phyloP scores from a whole-genome alignment of 2,329 filamentous ascomycete species.

The Neocucurbitaria cava region DNA sequence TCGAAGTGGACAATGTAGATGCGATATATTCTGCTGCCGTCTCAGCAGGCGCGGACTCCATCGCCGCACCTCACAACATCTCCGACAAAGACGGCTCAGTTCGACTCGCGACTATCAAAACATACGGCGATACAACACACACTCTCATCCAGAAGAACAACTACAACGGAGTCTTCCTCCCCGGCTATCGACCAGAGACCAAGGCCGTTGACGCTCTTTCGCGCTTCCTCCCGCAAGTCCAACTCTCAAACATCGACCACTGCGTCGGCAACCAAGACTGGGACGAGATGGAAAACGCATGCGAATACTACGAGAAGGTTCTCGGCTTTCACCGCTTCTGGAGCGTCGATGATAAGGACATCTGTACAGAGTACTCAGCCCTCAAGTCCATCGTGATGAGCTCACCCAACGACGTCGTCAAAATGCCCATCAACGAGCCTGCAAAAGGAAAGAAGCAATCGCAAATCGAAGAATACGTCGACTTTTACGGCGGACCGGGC shows the following conservation, averaged over 20 bases:
- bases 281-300: slow-evolving; percentile 78
- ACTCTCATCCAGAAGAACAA: slow-evolving; percentile 77
- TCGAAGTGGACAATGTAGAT: slow-evolving; percentile 89
- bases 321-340: slow-evolving; percentile 97
- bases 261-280: slow-evolving; percentile 98
- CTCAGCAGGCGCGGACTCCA: slow-evolving; percentile 65
- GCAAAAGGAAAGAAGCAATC: slow-evolving; percentile 87
- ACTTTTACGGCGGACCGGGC: slow-evolving; percentile 87
- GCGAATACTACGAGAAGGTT: slow-evolving; percentile 80
- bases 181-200: slow-evolving; percentile 72
- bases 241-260: slow-evolving; percentile 80
- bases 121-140: slow-evolving; percentile 95
- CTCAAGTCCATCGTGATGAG: slow-evolving; percentile 91
- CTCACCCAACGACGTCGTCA: slow-evolving; percentile 82
- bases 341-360: slow-evolving; percentile 92
- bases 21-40: slow-evolving; percentile 80
- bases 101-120: slow-evolving; percentile 79
- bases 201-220: slow-evolving; percentile 54
- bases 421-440: slow-evolving; percentile 99
- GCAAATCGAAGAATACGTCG: slow-evolving; percentile 88
- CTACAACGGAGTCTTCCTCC: slow-evolving; percentile 81
- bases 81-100: slow-evolving; percentile 71
- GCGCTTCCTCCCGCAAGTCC: slow-evolving; percentile 66
- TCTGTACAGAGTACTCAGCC: slow-evolving; percentile 91
- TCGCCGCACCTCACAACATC: slow-evolving; percentile 64